phyloP scores from a whole-genome alignment of 176 grass and related monocot species.

The Zizania latifolia region DNA sequence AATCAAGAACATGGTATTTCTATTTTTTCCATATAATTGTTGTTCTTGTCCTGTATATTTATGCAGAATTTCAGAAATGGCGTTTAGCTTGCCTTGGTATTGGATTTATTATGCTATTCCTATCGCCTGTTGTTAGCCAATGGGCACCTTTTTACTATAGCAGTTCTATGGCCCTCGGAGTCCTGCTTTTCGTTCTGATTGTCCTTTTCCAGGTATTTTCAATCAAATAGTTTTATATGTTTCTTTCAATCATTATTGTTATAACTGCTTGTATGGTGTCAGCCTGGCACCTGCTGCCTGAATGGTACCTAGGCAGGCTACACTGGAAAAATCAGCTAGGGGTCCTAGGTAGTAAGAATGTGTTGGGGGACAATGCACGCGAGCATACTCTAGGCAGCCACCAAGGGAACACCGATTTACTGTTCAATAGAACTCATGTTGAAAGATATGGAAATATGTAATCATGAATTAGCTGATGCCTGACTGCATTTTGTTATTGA shows the following conservation, averaged over 20 bases:
- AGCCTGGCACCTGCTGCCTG: background rate
- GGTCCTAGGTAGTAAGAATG: too few species aligned
- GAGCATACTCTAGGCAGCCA: too few species aligned
- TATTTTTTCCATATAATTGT: too few species aligned
- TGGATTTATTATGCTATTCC: slow-evolving; percentile 63
- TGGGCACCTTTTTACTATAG: slow-evolving; percentile 96
- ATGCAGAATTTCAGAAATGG: slow-evolving; percentile 89
- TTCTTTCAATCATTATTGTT: background rate
- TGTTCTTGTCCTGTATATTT: background rate
- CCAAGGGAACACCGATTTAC: background rate
- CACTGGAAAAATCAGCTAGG: too few species aligned
- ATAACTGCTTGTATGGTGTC: background rate
- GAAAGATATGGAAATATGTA: background rate
- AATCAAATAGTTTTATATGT: background rate
- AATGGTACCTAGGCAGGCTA: background rate
- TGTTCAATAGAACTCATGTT: background rate
- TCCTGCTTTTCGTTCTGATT: slow-evolving; percentile 79
- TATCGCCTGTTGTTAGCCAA: slow-evolving; percentile 74
- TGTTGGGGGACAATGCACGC: too few species aligned
- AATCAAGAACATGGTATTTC: too few species aligned
- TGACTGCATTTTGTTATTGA: background rate
- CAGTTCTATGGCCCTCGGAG: slow-evolving; percentile 86
- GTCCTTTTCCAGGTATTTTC: slow-evolving; percentile 82
- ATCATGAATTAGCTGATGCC: background rate
- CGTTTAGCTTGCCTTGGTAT: slow-evolving; percentile 73